Evolutionary conservation across 2,329 filamentous ascomycete species (phyloP), one percentile per base, ranked within the genome.

Genomic region (Venturia oleaginea): DNA sequence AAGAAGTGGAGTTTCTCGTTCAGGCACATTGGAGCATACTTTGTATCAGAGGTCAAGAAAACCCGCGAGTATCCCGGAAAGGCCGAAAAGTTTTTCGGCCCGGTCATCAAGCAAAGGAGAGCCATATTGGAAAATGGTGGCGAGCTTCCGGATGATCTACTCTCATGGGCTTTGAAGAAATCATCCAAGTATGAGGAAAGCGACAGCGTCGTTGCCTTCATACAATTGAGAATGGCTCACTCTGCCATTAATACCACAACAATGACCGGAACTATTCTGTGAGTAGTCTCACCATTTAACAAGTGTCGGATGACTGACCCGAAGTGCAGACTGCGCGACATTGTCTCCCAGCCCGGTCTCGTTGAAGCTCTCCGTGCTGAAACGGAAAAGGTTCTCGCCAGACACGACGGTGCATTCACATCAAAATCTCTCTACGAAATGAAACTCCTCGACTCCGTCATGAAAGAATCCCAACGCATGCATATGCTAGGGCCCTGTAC

Each of bases 401-500:
- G 8, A 22, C 13, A 34, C 30, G 8, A n/a, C 4, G 51, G 51
- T 4, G 17, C 70, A 59, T 69, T 75, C 22, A 66, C 73, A 59
- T 75, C 75, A 27, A 69, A 73, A 6, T 73, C 76, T 65, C 69
- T 68, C 30, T 67, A 73, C 57, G 69, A 75, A 27, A 67, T 76
- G 0, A 64, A 63, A 1, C 65, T 55, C 10, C 55, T 71, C 15
- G 51, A 66, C 48, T 64, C 69, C 0, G n/a, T 66, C 0, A 68
- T 67, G 38, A 61, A 46, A 61, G 38, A 42, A 37, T 61, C 51
- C 3, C 51, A 57, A 37, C 38, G 65, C 66, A 13, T 55, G 60
- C 10, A 67, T n/a, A 40, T 13, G 8, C 22, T 64, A 24, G 63
- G 34, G 6, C 40, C 63, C 11, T 2, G 34, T 46, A 46, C 34